Base-by-base conservation (phyloP, 352 stramenopile genomes). In the Globisporangium uncinulatum region DNA sequence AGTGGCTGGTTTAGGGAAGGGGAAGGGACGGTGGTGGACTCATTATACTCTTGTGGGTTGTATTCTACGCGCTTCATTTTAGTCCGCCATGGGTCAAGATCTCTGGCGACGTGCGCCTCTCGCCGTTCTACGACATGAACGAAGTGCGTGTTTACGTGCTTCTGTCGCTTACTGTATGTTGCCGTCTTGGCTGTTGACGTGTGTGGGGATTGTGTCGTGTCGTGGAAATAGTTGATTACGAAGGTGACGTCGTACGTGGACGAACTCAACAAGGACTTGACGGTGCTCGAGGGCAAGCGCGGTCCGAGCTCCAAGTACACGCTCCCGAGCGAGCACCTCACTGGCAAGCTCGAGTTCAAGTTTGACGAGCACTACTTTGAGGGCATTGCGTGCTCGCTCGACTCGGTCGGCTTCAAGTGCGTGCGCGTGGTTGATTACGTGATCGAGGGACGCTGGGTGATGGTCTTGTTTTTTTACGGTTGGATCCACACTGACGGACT, bases 101-200 rank as follows among this genome's bases (percentile, higher is more conserved):
- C 59, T 87, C 86, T 19, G 92, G 92, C 39, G 92, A 97, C 52
- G 88, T 96, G 41, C 86, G 92, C 39, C 62, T 97, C 13, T 95
- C 85, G 43, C 92, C 92, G 8, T 98, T 98, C 66, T 97, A 98
- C 71, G 79, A 96, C 34, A 85, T 96, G 63, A 71, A 92, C 57
- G 82, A 94, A 54, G 83, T 95, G 81, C 47, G 79, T 70, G 47
- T 9, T 4, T 32, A 19, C 24, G 24, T 29, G 24, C n/a, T 29
- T 32, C 24, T 29, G 32, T 51, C 6, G 39, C 10, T 20, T 55
- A n/a, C 39, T 43, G 21, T 42, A 56, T 54, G 20, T 62, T 17
- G 7, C 56, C 21, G 8, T 51, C 15, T 42, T 29, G 24, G 24
- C 24, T 29, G 24, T 8, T 29, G 44, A 29, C 20, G n/a, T 34